These are phyloP conservation scores for Pythium pyrilobum DNA, from an alignment of 352 stramenopile species.

Conservation along the genomic window DNA sequence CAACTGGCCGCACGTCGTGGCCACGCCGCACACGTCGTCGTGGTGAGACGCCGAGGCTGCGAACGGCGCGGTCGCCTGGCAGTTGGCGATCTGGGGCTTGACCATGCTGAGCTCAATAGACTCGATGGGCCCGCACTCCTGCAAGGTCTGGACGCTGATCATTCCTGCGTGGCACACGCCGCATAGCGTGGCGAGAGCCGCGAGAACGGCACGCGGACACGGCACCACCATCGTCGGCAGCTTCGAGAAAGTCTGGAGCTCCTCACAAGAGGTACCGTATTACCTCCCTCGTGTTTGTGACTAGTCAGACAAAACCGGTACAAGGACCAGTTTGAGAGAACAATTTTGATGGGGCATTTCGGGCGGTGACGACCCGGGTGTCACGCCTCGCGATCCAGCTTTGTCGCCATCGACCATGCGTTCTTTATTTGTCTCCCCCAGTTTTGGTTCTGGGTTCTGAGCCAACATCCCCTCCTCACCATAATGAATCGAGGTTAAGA, in stretches of 20 bases:
- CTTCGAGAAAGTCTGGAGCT: no score
- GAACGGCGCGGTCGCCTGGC: background rate
- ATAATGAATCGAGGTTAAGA: no score
- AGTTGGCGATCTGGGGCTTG: background rate
- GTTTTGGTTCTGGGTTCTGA: no score
- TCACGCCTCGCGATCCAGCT: no score
- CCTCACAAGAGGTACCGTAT: no score
- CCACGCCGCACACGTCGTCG: background rate
- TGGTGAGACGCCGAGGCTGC: background rate
- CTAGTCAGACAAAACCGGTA: background rate
- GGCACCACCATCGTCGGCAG: no score
- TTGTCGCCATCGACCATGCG: no score
- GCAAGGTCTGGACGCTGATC: background rate
- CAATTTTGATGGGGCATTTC: no score
- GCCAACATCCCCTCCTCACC: no score
- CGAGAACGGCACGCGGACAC: background rate
- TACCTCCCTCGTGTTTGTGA: background rate
- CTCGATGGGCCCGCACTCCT: slow-evolving; percentile 6
- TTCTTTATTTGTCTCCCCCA: background rate
- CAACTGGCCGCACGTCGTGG: background rate
- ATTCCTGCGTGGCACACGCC: background rate
- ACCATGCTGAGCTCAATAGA: slow-evolving; percentile 7
- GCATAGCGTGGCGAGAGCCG: background rate
- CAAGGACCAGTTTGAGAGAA: no score
- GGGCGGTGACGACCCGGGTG: no score